Conservation (phyloP, 805 yeast species). For the Yamadazyma laniorum region DNA sequence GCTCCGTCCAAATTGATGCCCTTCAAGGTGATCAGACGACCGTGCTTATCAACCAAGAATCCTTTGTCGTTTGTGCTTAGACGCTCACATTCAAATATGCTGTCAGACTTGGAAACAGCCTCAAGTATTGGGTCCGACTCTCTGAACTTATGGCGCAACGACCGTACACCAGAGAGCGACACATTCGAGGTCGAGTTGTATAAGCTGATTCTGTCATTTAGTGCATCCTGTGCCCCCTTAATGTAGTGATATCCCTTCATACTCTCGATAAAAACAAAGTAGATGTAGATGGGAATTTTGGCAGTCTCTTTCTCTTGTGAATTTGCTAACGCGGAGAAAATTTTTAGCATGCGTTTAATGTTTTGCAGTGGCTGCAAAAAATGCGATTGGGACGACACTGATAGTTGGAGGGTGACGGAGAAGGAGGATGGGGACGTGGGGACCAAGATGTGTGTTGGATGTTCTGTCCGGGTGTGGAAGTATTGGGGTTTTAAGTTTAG, state of each 20-base stretch:
- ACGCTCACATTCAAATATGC: constrained; percentile 21
- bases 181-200: constrained; percentile 27
- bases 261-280: background rate
- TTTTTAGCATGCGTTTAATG: background rate
- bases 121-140: constrained; percentile 16
- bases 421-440: too few species aligned
- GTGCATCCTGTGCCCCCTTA: constrained; percentile 28
- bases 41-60: constrained; percentile 53
- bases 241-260: constrained; percentile 15
- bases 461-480: too few species aligned
- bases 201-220: constrained; percentile 30
- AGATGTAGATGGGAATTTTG: background rate
- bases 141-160: constrained; percentile 25
- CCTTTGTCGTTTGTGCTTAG: constrained; percentile 41
- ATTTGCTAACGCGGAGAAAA: constrained; percentile 9
- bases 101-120: background rate
- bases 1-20: constrained; percentile 83
- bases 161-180: constrained; percentile 25
- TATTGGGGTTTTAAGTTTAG: too few species aligned
- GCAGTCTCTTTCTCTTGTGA: constrained; percentile 10
- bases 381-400: too few species aligned
- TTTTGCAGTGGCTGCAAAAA: constrained; percentile 4
- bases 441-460: too few species aligned
- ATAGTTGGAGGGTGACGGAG: too few species aligned
- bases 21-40: constrained; percentile 61